Conservation (phyloP, 1,284 basidiomycete species). For the Ceratobasidium papillatum region DNA sequence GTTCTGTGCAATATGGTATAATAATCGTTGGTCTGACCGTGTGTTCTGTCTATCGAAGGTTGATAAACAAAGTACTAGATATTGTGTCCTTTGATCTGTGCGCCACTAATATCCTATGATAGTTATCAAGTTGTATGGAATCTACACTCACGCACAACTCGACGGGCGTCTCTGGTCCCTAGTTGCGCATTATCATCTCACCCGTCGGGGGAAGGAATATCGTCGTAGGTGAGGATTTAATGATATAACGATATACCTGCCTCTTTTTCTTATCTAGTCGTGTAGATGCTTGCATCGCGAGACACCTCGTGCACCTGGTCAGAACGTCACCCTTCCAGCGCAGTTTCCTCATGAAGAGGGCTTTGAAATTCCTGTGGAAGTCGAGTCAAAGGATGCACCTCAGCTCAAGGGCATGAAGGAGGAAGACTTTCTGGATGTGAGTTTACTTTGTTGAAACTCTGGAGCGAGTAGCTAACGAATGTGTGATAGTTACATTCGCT, state of each 20-base stretch:
- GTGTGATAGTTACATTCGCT: conserved; percentile 61
- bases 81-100: background rate
- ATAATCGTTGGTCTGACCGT: background rate
- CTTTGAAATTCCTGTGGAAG: conserved; percentile 18
- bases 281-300: conserved; percentile 43
- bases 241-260: too few relatives aligned
- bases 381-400: conserved; percentile 17
- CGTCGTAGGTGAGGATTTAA: conserved; percentile 44
- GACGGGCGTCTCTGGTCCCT: conserved; percentile 46
- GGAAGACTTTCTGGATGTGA: conserved; percentile 59
- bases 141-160: conserved; percentile 46
- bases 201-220: conserved; percentile 44
- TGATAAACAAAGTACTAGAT: conserved; percentile 14
- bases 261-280: background rate
- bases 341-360: conserved; percentile 37
- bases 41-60: background rate
- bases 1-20: background rate
- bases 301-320: conserved; percentile 34
- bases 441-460: conserved; percentile 15
- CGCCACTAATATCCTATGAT: background rate
- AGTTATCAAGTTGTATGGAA: conserved; percentile 46
- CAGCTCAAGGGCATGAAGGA: conserved; percentile 50
- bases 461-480: background rate
- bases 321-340: conserved; percentile 44
- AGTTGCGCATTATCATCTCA: conserved; percentile 41